phyloP scores from a whole-genome alignment of 1,284 basidiomycete species.

The Acaromyces ingoldii region DNA sequence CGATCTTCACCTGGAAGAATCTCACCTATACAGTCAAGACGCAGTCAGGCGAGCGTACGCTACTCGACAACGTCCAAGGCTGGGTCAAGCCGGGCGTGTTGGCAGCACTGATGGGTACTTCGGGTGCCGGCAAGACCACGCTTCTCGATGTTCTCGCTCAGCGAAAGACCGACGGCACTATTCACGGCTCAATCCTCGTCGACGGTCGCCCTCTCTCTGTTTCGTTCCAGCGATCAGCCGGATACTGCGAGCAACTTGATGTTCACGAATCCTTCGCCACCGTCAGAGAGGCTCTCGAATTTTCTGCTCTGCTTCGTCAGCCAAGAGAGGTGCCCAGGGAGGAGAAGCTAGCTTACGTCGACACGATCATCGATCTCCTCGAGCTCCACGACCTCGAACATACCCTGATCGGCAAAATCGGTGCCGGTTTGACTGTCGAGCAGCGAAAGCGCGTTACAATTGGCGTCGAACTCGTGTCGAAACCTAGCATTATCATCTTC shows the following conservation, averaged over 20 bases:
- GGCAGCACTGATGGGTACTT: constrained; percentile 68
- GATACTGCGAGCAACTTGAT: constrained; percentile 73
- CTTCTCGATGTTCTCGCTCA: constrained; percentile 77
- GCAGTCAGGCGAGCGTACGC: constrained; percentile 58
- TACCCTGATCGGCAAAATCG: constrained; percentile 31
- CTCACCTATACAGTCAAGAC: constrained; percentile 56
- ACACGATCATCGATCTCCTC: constrained; percentile 62
- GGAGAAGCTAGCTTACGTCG: constrained; percentile 77
- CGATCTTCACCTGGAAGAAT: constrained; percentile 54
- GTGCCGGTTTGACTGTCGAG: constrained; percentile 34
- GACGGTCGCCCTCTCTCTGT: constrained; percentile 66
- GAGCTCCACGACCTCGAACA: constrained; percentile 39
- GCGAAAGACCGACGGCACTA: constrained; percentile 69
- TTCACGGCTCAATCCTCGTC: constrained; percentile 71
- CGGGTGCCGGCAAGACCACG: constrained; percentile 62
- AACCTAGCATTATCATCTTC: constrained; percentile 41
- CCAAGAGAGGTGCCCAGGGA: constrained; percentile 62
- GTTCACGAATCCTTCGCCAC: constrained; percentile 73
- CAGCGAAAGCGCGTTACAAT: constrained; percentile 43
- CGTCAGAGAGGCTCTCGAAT: constrained; percentile 75
- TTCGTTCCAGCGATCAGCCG: constrained; percentile 67
- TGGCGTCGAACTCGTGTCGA: constrained; percentile 40
- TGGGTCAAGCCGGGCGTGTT: constrained; percentile 73
- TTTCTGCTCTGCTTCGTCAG: constrained; percentile 77
- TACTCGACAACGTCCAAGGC: constrained; percentile 74